These are phyloP conservation scores for Aspergillus carbonarius DNA, from an alignment of 2,329 filamentous ascomycete species.

Conservation along the genomic window DNA sequence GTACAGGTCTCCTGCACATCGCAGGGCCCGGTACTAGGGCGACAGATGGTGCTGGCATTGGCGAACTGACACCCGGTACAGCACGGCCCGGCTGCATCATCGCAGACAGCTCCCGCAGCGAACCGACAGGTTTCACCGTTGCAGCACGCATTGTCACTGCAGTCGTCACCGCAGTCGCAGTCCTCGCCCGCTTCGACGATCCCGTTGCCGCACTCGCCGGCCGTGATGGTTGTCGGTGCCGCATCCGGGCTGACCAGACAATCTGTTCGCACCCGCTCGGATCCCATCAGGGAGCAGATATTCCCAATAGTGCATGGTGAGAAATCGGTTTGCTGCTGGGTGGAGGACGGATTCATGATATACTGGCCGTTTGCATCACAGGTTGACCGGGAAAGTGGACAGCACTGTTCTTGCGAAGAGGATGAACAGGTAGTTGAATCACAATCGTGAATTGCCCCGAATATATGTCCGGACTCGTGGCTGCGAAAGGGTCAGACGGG, in stretches of 20 bases:
- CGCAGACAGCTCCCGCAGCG: conserved; percentile 6
- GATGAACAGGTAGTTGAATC: conserved; percentile 56
- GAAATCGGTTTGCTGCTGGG: conserved; percentile 67
- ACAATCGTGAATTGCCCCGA: conserved; percentile 68
- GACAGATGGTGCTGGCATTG: conserved; percentile 6
- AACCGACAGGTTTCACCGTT: too few species aligned
- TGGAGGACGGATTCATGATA: conserved; percentile 58
- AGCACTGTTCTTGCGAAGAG: conserved; percentile 61
- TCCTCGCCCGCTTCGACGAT: conserved; percentile 88
- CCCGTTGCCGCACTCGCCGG: conserved; percentile 71
- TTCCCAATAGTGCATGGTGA: conserved; percentile 85
- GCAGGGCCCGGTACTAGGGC: conserved; percentile 1
- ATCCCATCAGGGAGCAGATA: conserved; percentile 76
- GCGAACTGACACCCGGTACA: conserved; percentile 14
- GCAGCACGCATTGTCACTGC: conserved; percentile 19
- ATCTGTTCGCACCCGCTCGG: conserved; percentile 65
- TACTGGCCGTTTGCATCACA: conserved; percentile 73
- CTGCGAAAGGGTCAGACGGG: conserved; percentile 8
- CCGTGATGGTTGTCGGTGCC: conserved; percentile 55
- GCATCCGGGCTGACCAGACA: conserved; percentile 58
- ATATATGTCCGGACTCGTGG: conserved; percentile 89
- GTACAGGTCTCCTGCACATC: conserved; percentile 14
- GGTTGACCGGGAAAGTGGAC: conserved; percentile 63
- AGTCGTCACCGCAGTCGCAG: conserved; percentile 74
- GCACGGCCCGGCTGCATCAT: conserved; percentile 9